Evolutionary conservation across 176 grass and related monocot genomes (phyloP), one percentile per base, ranked within the genome.

Genomic region (Bolboschoenus planiculmis): DNA sequence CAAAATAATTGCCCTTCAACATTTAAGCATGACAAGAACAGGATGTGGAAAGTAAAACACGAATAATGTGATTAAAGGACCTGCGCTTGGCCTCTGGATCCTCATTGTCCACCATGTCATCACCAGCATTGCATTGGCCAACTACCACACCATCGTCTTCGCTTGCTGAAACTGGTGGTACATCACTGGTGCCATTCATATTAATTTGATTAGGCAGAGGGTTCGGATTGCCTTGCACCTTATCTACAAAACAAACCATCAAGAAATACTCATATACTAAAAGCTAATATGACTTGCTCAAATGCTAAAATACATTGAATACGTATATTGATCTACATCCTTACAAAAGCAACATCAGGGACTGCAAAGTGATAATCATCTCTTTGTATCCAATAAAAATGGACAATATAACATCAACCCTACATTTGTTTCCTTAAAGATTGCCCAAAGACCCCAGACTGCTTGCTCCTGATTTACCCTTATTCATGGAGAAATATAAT

Each of bases 71-170:
- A 81, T 42, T 23, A 71, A 60, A 82, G 8, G 56, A 99, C 97
- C 97, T 99, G 88, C 97, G 97, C 83, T 99, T 99, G 3, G 89
- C 90, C 81, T 99, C 93, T 51, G 90, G 86, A 90, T 96, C 97
- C 65, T 91, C 93, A 66, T 95, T 89, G 58, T 89, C 93, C 1
- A 75, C 82, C 85, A 78, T 66, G 70, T 96, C 93, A 89, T 93
- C 93, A 16, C 84, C 93, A 88, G 82, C 81, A 83, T 94, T 93
- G 55, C 91, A 82, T 83, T 78, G 94, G 80, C 85, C 93, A 64
- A 83, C 93, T 74, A 89, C 91, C 82, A 83, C 91, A 89, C 93
- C 93, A 14, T 80, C 63, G 5, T 93, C 93, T 87, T 91, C 91
- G 87, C 89, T 96, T 78, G 87, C 73, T 83, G 83, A 79, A 33